phyloP scores from a whole-genome alignment of 441 rosid species.

The Croton setiger region DNA sequence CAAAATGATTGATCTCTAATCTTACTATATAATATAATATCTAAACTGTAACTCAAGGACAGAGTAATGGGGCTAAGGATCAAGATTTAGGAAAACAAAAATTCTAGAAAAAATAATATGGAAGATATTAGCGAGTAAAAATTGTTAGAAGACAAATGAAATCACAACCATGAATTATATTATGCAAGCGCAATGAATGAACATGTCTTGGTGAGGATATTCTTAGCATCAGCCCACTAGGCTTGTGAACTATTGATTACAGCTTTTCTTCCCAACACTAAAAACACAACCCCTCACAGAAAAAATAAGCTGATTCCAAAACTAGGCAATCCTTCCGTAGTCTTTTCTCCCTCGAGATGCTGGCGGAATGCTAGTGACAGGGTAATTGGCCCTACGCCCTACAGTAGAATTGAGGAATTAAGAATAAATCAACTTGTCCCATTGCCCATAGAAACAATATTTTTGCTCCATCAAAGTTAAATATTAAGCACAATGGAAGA shows the following conservation, averaged over 20 bases:
- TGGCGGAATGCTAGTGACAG: slow-evolving; percentile 64
- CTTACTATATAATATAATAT: neutral
- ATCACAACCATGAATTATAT: slow-evolving; percentile 42
- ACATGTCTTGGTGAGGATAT: slow-evolving; percentile 42
- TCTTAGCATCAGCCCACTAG: slow-evolving; percentile 56
- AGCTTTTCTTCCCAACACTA: slow-evolving; percentile 53
- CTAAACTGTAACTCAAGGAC: neutral
- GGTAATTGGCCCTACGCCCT: slow-evolving; percentile 85
- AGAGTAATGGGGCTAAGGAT: neutral
- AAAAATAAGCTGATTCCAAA: slow-evolving; percentile 30
- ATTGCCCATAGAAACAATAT: neutral
- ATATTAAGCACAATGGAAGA: slow-evolving; percentile 1
- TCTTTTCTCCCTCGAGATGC: slow-evolving; percentile 91
- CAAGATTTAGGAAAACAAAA: neutral
- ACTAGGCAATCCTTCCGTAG: slow-evolving; percentile 75
- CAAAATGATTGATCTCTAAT: slow-evolving; percentile 4
- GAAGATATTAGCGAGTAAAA: slow-evolving; percentile 1
- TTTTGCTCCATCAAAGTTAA: neutral
- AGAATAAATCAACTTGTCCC: slow-evolving; percentile 17
- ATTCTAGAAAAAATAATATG: neutral
- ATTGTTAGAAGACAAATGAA: slow-evolving; percentile 12
- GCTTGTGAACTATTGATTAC: slow-evolving; percentile 56
- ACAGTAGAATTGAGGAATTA: slow-evolving; percentile 31
- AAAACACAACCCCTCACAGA: slow-evolving; percentile 44
- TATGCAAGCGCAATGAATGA: slow-evolving; percentile 71